Percentiles rank a stretch among this genome's conserved stretches.
Evolutionary conservation across 176 grass and related monocot species (phyloP).

Genomic region (Rhynchospora breviuscula): DNA sequence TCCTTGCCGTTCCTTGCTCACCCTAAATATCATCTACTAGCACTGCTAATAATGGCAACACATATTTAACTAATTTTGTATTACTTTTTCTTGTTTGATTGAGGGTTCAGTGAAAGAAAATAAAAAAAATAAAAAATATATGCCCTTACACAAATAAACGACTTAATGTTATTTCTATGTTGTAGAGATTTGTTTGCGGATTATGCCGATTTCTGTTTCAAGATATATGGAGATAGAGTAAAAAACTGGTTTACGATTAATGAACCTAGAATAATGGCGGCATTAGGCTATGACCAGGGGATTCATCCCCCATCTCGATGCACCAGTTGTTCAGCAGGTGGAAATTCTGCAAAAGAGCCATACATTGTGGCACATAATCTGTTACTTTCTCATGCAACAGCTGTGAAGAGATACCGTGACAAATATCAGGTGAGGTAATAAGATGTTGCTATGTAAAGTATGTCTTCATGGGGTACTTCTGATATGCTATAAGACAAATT

Average conservation of each 20-base stretch:
- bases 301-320: constrained; percentile 42
- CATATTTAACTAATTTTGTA: neutral
- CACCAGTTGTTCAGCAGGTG: constrained; percentile 30
- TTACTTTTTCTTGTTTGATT: neutral
- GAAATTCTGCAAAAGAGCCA: constrained; percentile 46
- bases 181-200: constrained; percentile 51
- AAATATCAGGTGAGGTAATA: constrained; percentile 49
- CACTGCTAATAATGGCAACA: neutral
- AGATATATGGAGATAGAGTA: constrained; percentile 61
- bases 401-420: constrained; percentile 44
- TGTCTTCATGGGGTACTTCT: neutral
- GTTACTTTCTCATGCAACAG: constrained; percentile 48
- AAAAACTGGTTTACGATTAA: constrained; percentile 87
- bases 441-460: neutral
- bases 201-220: constrained; percentile 71
- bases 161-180: constrained; percentile 15
- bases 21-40: neutral
- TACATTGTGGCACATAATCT: constrained; percentile 53
- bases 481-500: neutral
- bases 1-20: too few species aligned
- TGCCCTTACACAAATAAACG: neutral
- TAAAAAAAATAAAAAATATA: too few species aligned
- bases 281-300: constrained; percentile 53
- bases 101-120: neutral
- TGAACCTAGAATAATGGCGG: constrained; percentile 49